These are phyloP conservation scores for Solanum etuberosum DNA, from an alignment of 257 asterid genomes.

Conservation along the genomic window DNA sequence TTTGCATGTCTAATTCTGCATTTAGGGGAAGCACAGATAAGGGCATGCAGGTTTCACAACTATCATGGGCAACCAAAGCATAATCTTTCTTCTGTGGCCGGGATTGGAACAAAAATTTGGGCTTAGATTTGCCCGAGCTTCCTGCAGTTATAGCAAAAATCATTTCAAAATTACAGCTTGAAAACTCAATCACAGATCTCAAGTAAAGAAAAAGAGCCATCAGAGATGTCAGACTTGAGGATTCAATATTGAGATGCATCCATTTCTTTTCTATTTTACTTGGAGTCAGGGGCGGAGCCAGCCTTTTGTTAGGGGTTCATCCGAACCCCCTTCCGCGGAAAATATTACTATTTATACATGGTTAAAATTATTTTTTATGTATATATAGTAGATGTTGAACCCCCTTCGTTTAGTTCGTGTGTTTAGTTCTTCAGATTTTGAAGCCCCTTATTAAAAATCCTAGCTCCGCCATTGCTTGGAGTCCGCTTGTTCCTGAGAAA, in stretches of 20 bases:
- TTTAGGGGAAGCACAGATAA: constrained; percentile 9
- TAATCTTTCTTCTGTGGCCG: constrained; percentile 24
- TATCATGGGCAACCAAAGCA: constrained; percentile 20
- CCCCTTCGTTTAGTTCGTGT: too few species aligned
- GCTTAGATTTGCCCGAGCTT: constrained; percentile 37
- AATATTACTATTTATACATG: too few species aligned
- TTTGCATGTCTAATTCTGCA: constrained; percentile 19
- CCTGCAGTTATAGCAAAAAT: constrained; percentile 21
- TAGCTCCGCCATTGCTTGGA: too few species aligned
- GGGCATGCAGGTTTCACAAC: constrained; percentile 14
- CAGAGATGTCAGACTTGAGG: background rate
- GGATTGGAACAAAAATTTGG: constrained; percentile 30
- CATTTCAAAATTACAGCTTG: background rate
- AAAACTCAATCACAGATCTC: background rate
- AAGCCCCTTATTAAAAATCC: too few species aligned
- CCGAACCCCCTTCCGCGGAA: too few species aligned
- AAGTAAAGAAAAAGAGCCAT: background rate
- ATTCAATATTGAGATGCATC: background rate
- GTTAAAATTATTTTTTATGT: too few species aligned
- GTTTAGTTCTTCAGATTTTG: too few species aligned
- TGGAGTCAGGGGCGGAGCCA: too few species aligned
- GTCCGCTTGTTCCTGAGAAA: background rate
- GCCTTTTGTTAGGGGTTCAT: too few species aligned
- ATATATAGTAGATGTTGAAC: too few species aligned
- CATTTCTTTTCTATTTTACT: background rate